Percentiles rank a stretch among this genome's conserved stretches.
Evolutionary conservation across 306 rosid genomes (phyloP).

Genomic region (Gillenia trifoliata): DNA sequence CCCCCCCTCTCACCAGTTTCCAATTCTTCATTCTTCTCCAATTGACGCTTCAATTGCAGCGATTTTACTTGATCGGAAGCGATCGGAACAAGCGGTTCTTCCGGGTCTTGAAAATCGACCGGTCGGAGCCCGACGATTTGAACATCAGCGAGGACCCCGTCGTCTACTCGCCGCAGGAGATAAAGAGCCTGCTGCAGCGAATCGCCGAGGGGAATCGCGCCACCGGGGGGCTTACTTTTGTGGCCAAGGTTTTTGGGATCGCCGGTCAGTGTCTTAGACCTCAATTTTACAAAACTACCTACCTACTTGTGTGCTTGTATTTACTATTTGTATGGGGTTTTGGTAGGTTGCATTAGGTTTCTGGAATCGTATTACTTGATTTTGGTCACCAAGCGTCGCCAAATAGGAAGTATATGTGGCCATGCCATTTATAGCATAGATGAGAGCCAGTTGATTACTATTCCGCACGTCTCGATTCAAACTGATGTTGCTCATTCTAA

Average conservation of each 20-base stretch:
- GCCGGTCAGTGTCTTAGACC: slow-evolving; percentile 51
- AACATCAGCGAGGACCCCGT: slow-evolving; percentile 82
- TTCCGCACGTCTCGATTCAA: slow-evolving; percentile 82
- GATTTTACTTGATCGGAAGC: slow-evolving; percentile 78
- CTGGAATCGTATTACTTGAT: slow-evolving; percentile 89
- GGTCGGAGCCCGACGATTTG: slow-evolving; percentile 86
- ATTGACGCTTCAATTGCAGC: slow-evolving; percentile 29
- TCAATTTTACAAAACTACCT: background rate
- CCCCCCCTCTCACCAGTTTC: background rate
- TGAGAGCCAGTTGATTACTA: slow-evolving; percentile 74
- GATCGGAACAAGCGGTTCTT: slow-evolving; percentile 72
- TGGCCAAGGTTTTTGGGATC: slow-evolving; percentile 72
- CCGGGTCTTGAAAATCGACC: slow-evolving; percentile 86
- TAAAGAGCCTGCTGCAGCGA: slow-evolving; percentile 75
- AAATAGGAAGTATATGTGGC: slow-evolving; percentile 83
- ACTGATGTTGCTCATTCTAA: slow-evolving; percentile 82
- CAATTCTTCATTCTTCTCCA: background rate
- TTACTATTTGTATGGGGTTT: background rate
- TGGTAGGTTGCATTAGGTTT: slow-evolving; percentile 79
- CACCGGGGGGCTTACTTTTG: slow-evolving; percentile 74
- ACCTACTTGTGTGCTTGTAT: background rate
- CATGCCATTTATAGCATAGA: slow-evolving; percentile 81
- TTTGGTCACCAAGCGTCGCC: slow-evolving; percentile 83
- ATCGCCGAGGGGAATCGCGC: slow-evolving; percentile 80
- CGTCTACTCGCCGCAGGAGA: slow-evolving; percentile 74